Evolutionary conservation across 345 rosid species (phyloP), one percentile per base, ranked within the genome.

Genomic region (Leavenworthia alabamica): DNA sequence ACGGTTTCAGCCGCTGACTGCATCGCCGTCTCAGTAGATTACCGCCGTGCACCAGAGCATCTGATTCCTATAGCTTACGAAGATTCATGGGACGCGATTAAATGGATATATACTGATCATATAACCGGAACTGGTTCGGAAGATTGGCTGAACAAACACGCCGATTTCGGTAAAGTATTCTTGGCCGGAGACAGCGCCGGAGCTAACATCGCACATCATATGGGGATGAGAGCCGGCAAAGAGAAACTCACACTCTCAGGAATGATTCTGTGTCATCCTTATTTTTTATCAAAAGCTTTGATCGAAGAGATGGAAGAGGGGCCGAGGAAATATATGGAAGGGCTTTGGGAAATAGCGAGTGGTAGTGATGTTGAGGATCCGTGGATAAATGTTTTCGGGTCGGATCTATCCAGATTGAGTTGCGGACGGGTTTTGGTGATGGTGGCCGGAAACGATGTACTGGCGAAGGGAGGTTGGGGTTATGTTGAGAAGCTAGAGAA

Each of bases 21-120:
- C 14, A 27, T 73, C 32, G 78, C 75, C 1, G 74, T 75, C 29
- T 72, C 88, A 0, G 77, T 80, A 5, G 65, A 78, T 39, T 80
- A 79, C 65, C 59, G 85, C 13, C 55, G 19, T 52, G 83, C 81
- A 6, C 79, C 81, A 1, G 80, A 80, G 71, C 77, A 78, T 44
- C 83, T 79, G 0, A 60, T 78, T 16, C 80, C 82, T 1, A n/a
- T 59, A 0, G 75, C 77, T 4, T 79, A 77, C 9, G 82, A 80
- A 9, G 82, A 83, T 47, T 79, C 81, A 4, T 70, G 79, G 89
- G 82, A 49, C 5, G 81, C 82, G n/a, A 31, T 81, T 14, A 48
- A 67, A 17, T 83, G 84, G 86, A 73, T 75, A n/a, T 46, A 45
- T 46, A 54, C 74, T n/a, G n/a, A n/a, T 12, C 79, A 71, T 24